Evolutionary conservation across 1,284 basidiomycete species (phyloP).

Genomic region (Ceratobasidium sp.): DNA sequence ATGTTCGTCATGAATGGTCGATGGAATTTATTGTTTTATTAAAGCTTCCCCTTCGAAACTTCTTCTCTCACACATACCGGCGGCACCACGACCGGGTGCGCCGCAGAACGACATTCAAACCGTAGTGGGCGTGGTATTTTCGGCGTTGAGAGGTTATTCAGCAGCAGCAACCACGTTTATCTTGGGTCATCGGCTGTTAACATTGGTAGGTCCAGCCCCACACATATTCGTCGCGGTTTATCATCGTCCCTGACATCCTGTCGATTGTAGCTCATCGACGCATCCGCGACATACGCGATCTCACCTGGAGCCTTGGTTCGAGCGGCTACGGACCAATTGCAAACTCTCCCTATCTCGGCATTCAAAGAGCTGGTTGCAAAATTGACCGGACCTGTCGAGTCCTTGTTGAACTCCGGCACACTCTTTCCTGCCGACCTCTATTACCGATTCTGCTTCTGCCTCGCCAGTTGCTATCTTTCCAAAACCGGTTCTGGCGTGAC

Average conservation of each 20-base stretch:
- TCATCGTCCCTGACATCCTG: not conserved
- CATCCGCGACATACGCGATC: constrained; percentile 1
- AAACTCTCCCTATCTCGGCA: constrained; percentile 1
- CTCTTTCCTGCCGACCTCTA: not conserved
- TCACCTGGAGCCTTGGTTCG: constrained; percentile 11
- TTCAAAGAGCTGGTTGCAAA: not conserved
- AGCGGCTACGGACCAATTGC: constrained; percentile 9
- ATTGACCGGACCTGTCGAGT: not conserved
- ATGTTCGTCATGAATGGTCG: not conserved
- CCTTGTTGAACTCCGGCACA: not conserved
- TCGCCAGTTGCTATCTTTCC: constrained; percentile 3
- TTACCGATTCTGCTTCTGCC: constrained; percentile 16
- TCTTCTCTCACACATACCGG: constrained; percentile 16
- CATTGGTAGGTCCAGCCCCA: not conserved
- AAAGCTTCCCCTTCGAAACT: constrained; percentile 16
- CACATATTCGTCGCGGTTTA: not conserved
- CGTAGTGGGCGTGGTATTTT: not conserved
- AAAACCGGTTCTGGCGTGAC: not conserved
- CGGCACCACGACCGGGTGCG: not conserved
- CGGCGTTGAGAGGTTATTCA: not conserved
- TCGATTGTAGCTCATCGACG: constrained; percentile 20
- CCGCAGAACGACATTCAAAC: constrained; percentile 18
- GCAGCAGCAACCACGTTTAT: not conserved
- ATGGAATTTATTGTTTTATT: not conserved
- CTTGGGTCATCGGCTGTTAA: constrained; percentile 2